A percentile compares a stretch with the other conserved stretches of the same genome.
Conservation (phyloP, 108 stramenopile genomes). For the Conticribra guillardii region DNA sequence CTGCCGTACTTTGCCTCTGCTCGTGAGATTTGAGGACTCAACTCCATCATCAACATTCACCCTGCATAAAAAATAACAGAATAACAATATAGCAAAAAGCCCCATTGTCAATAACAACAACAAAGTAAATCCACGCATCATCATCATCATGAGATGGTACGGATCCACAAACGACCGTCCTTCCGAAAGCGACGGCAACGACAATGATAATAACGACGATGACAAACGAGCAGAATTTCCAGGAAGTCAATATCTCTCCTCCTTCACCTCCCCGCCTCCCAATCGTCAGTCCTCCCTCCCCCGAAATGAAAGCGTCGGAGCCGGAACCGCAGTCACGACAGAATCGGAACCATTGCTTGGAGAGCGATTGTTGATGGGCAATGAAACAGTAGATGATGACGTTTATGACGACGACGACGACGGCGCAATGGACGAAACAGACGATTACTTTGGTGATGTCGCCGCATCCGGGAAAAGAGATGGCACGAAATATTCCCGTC, state of each 20-base stretch:
- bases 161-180: background rate
- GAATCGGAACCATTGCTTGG: conserved; percentile 36
- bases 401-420: conserved; percentile 12
- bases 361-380: conserved; percentile 12
- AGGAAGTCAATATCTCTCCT: background rate
- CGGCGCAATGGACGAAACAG: background rate
- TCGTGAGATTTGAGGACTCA: no score
- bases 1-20: no score
- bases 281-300: conserved; percentile 5
- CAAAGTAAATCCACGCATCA: background rate
- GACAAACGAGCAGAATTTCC: background rate
- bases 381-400: conserved; percentile 5
- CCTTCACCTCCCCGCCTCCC: background rate
- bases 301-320: conserved; percentile 18
- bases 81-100: no score
- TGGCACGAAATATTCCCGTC: background rate
- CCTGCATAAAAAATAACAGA: no score
- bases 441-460: background rate
- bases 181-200: no score
- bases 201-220: background rate
- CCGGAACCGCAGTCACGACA: conserved; percentile 11
- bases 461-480: background rate
- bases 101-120: no score
- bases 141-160: background rate
- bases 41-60: no score